Evolutionary conservation across 176 grass and related monocot species (phyloP), one percentile per base, ranked within the genome.

Genomic region (Secale cereale): DNA sequence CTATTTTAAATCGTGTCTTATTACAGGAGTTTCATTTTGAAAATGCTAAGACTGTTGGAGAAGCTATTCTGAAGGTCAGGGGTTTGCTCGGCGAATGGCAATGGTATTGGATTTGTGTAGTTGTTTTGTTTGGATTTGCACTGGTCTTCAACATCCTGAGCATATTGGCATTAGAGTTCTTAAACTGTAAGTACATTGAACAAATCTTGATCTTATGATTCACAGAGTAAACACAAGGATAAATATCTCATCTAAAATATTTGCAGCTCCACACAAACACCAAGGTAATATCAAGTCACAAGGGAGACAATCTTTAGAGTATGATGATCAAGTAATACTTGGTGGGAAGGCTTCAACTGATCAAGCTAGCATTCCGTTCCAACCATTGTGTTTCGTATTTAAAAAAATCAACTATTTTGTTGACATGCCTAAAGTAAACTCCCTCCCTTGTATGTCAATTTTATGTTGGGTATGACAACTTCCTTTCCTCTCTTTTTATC

Each of bases 51-150:
- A 92, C 90, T n/a, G 14, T 97, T 14, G 94, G 94, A 8, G 88
- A 87, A 83, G 84, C 83, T 61, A 86, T 97, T 35, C 90, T 97
- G 65, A 88, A 84, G 85, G 74, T 74, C 57, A 88, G 92, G 84
- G 92, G 94, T 56, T 73, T 86, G 81, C 57, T 87, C 41, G 94
- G 82, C 11, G 78, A 92, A 74, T 97, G 88, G 88, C 83, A 91
- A 41, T 97, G 94, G 92, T 97, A 92, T 60, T 97, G 94, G 94
- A 87, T 91, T 87, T 94, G 82, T 65, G 81, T 94, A 7, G 33
- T 61, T 41, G 72, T 83, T 78, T 87, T 97, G 81, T 81, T 94
- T 61, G 86, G 86, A 70, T 97, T 91, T 69, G 81, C 92, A 9
- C 23, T 92, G 26, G 56, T 87, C 70, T 94, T 94, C 81, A 97